Evolutionary conservation across 495 filamentous ascomycete genomes (phyloP), one percentile per base, ranked within the genome.

Genomic region (Aspergillus ostianus): DNA sequence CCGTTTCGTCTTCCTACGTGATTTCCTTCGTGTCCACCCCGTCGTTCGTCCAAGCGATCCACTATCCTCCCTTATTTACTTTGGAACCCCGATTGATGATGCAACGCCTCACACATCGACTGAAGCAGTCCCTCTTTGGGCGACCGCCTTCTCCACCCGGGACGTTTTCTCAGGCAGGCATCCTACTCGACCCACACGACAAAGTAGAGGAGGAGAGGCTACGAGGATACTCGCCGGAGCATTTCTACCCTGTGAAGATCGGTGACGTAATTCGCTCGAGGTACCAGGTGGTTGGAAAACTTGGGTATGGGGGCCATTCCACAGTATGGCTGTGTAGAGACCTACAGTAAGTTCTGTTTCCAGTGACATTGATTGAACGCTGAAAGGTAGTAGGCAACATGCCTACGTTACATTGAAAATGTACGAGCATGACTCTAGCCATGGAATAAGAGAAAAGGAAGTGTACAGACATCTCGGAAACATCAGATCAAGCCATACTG

Each of bases 241-340:
- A 70, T n/a, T 83, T 78, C 67, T 84, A 77, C 64, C 77, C 81
- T 1, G 77, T 80, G 18, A 68, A 67, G 29, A 79, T 83, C 26
- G 80, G 78, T 44, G 76, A 84, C 29, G 65, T 82, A n/a, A 69
- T 81, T 60, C 57, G 66, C 21, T 74, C 73, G 29, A 73, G 70
- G 46, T 86, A 83, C 58, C 73, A 82, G 62, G 73, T 84, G 48
- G 55, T 85, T 36, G 74, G 74, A 23, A 86, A 86, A 63, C 73
- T 84, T 27, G 81, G 83, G 13, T 83, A 73, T 60, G 81, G 82
- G 19, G 67, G 73, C 3, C 64, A 67, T 53, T 84, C 78, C 3
- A 85, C 81, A 12, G 79, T 78, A 6, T 84, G 80, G 81, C 73
- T 84, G n/a, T 76, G 75, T 52, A 70, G 73, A 29, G 78, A 83